phyloP scores from a whole-genome alignment of 2,329 filamentous ascomycete species.

The Zarea fungicola region DNA sequence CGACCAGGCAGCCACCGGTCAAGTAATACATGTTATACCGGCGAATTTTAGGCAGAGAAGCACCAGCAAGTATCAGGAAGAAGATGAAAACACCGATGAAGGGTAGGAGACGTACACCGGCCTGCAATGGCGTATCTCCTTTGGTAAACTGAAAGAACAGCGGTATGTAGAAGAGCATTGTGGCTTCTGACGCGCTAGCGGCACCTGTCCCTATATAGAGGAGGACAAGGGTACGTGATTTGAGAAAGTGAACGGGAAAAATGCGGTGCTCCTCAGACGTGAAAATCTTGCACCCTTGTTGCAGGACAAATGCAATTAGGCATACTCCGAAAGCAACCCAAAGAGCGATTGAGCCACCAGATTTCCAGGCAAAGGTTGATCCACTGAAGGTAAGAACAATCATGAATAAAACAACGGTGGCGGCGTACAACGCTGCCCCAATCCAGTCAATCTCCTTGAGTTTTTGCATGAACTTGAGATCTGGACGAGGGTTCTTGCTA shows the following conservation, averaged over 20 bases:
- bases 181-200: slow-evolving; percentile 21
- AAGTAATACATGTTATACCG: slow-evolving; percentile 37
- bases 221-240: not conserved
- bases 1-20: slow-evolving; percentile 28
- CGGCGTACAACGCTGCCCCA: slow-evolving; percentile 35
- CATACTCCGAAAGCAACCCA: slow-evolving; percentile 14
- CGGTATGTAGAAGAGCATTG: slow-evolving; percentile 42
- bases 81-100: slow-evolving; percentile 32
- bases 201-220: slow-evolving; percentile 14
- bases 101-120: slow-evolving; percentile 35
- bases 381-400: slow-evolving; percentile 22
- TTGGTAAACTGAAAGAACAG: slow-evolving; percentile 44
- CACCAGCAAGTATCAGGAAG: slow-evolving; percentile 29
- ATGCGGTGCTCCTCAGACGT: not conserved
- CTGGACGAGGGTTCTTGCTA: slow-evolving; percentile 15
- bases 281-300: not conserved
- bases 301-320: not conserved
- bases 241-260: not conserved
- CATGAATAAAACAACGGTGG: slow-evolving; percentile 23
- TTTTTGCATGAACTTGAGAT: slow-evolving; percentile 21
- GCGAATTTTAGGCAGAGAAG: slow-evolving; percentile 27
- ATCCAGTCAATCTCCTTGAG: slow-evolving; percentile 35
- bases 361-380: not conserved
- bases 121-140: slow-evolving; percentile 31
- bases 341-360: slow-evolving; percentile 12